Evolutionary conservation across 306 rosid species (phyloP), one percentile per base, ranked within the genome.

Genomic region (Glycine soja): DNA sequence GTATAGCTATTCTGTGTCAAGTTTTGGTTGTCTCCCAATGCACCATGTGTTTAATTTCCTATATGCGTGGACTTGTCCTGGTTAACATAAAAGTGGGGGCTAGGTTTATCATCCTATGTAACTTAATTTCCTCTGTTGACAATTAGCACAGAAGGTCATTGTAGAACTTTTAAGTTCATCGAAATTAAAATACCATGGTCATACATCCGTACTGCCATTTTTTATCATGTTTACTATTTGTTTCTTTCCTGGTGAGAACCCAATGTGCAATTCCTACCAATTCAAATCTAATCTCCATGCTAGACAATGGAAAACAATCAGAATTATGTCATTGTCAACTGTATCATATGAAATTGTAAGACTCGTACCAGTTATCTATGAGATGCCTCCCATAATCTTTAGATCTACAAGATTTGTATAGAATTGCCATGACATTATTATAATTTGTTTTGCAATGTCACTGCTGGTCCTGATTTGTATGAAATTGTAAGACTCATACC

Each of bases 1-100:
- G 18, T 53, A 45, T 24, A 72, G 46, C 43, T 61, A 76, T 76
- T 51, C 14, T 51, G 36, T 46, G 62, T 14, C 50, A n/a, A 4
- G 19, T 81, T 54, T 15, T 32, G 63, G 80, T 74, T 53, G 75
- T 68, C 46, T 56, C 18, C 57, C 34, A 12, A 51, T 18, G 68
- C 72, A 63, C 76, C 56, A 59, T n/a, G 43, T 8, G 30, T 16
- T 2, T 40, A 78, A 51, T 69, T 46, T 65, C 30, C n/a, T 8
- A 19, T 9, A 10, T 57, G 34, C 43, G 12, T 58, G 42, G 53
- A 46, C 56, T 72, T 64, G 2, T 52, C 64, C 42, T 10, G 42
- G 53, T 10, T 50, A 64, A 59, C 36, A 76, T 38, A 38, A 38
- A 19, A 75, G 13, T 4, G 50, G 70, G 0, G 24, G 34, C 5